phyloP scores from a whole-genome alignment of 2,329 filamentous ascomycete species.

The Talaromyces sp. region DNA sequence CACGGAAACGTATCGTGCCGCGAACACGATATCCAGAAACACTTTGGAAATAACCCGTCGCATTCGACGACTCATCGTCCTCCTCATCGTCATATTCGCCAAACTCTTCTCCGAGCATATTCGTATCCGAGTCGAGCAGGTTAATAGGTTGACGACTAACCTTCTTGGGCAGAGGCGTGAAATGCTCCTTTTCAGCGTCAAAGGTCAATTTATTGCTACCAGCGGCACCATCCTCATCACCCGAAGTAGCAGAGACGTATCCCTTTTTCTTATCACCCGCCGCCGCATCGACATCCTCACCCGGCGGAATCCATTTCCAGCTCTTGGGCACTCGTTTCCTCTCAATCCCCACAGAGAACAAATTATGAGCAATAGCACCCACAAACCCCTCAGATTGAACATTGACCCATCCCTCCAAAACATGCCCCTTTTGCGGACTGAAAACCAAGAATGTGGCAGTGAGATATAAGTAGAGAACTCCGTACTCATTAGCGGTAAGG shows the following conservation, averaged over 20 bases:
- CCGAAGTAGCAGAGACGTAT: constrained; percentile 17
- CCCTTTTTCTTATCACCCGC: constrained; percentile 21
- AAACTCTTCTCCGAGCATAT: constrained; percentile 14
- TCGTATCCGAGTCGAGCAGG: constrained; percentile 32
- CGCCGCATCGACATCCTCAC: constrained; percentile 34
- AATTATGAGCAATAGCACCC: constrained; percentile 83
- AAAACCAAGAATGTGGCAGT: constrained; percentile 86
- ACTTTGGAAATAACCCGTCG: constrained; percentile 75
- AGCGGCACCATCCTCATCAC: constrained; percentile 25
- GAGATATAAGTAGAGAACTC: constrained; percentile 81
- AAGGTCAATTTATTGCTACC: constrained; percentile 30
- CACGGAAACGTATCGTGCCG: constrained; percentile 71
- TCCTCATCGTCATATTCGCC: constrained; percentile 32
- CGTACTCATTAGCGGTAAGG: constrained; percentile 71
- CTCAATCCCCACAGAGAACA: constrained; percentile 88
- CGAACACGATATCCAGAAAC: constrained; percentile 66
- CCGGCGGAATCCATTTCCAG: constrained; percentile 76
- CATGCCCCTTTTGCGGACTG: constrained; percentile 68
- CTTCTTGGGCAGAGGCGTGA: constrained; percentile 37
- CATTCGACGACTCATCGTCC: constrained; percentile 53
- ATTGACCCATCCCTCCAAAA: constrained; percentile 78
- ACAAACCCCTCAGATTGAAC: constrained; percentile 86
- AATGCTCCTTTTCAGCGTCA: constrained; percentile 41
- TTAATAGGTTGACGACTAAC: constrained; percentile 35
- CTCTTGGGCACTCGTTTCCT: constrained; percentile 68